phyloP scores from a whole-genome alignment of 2,329 filamentous ascomycete species.

The Rhinocladiella mackenziei region DNA sequence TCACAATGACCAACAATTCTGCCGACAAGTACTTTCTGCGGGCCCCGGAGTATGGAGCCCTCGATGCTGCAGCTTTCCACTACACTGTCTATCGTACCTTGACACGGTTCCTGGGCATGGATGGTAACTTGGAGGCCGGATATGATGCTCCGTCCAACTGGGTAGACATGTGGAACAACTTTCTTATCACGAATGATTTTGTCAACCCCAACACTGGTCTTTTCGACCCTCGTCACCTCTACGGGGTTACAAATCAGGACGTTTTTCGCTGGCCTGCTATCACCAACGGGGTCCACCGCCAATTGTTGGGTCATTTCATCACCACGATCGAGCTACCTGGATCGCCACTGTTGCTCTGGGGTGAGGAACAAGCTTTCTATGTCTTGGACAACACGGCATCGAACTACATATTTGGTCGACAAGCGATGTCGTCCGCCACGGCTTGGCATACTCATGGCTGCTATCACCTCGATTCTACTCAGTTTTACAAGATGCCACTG shows the following conservation, averaged over 20 bases:
- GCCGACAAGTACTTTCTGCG: constrained; percentile 50
- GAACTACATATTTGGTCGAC: constrained; percentile 64
- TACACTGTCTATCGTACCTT: constrained; percentile 62
- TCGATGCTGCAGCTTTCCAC: constrained; percentile 60
- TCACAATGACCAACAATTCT: constrained; percentile 46
- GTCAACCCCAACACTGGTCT: constrained; percentile 57
- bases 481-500: constrained; percentile 57
- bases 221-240: constrained; percentile 63
- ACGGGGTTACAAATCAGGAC: constrained; percentile 62
- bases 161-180: constrained; percentile 53
- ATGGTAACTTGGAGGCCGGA: constrained; percentile 53
- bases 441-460: constrained; percentile 65
- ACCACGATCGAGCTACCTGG: constrained; percentile 59
- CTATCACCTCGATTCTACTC: constrained; percentile 53
- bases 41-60: constrained; percentile 42
- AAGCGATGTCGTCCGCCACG: constrained; percentile 57
- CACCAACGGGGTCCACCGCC: constrained; percentile 53
- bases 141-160: constrained; percentile 55
- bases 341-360: constrained; percentile 59
- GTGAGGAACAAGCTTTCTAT: constrained; percentile 64
- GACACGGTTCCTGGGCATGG: constrained; percentile 58
- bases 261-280: constrained; percentile 62
- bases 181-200: constrained; percentile 57
- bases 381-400: constrained; percentile 59
- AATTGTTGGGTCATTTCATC: constrained; percentile 56